phyloP scores from a whole-genome alignment of 2,329 filamentous ascomycete species.

The Sporothrix inflata region DNA sequence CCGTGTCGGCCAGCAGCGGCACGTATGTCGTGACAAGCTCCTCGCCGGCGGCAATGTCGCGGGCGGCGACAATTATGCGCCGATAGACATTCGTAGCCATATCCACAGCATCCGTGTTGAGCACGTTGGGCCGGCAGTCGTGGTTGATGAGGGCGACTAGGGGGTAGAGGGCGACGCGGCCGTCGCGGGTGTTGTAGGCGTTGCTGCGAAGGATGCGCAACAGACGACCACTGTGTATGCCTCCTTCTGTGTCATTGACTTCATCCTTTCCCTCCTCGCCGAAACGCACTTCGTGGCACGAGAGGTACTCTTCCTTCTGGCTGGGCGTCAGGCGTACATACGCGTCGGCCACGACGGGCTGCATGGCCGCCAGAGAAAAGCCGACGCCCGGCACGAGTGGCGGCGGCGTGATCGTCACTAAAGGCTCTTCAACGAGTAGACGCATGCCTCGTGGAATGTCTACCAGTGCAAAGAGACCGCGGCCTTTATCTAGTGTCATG shows the following conservation, averaged over 20 bases:
- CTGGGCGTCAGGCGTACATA: slow-evolving; percentile 35
- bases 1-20: slow-evolving; percentile 41
- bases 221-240: slow-evolving; percentile 23
- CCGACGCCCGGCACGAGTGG: slow-evolving; percentile 37
- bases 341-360: slow-evolving; percentile 38
- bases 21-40: slow-evolving; percentile 46
- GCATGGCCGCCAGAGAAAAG: slow-evolving; percentile 42
- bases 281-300: slow-evolving; percentile 39
- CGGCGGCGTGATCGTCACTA: slow-evolving; percentile 41
- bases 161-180: slow-evolving; percentile 39
- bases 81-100: neutral
- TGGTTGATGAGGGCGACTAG: slow-evolving; percentile 47
- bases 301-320: slow-evolving; percentile 38
- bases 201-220: slow-evolving; percentile 48
- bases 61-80: slow-evolving; percentile 41
- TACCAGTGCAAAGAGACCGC: slow-evolving; percentile 46
- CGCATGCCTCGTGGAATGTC: slow-evolving; percentile 44
- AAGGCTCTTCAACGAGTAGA: slow-evolving; percentile 46
- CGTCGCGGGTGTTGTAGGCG: slow-evolving; percentile 42
- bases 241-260: neutral
- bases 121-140: slow-evolving; percentile 46
- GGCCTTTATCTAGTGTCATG: slow-evolving; percentile 44
- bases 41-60: slow-evolving; percentile 41
- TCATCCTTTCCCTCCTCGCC: slow-evolving; percentile 34
- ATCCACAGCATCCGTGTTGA: slow-evolving; percentile 34